These are phyloP conservation scores for Capronia americana DNA, from an alignment of 2,329 filamentous ascomycete species.

Conservation along the genomic window DNA sequence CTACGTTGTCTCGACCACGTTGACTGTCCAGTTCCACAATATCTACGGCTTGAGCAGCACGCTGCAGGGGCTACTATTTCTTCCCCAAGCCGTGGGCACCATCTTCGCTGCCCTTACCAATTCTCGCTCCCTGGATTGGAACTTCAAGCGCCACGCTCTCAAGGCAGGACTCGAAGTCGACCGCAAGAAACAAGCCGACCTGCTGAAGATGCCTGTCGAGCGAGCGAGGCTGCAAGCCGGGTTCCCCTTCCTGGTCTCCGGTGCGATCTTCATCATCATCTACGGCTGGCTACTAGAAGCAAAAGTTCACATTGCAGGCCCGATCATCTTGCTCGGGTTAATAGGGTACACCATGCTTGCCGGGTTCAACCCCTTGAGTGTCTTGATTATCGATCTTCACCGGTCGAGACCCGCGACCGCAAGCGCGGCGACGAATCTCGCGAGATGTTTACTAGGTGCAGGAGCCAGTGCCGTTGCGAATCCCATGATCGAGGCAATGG, in stretches of 20 bases:
- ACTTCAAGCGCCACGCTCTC: constrained; percentile 49
- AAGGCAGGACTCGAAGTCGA: constrained; percentile 43
- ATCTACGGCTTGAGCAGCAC: constrained; percentile 56
- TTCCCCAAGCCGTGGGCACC: constrained; percentile 39
- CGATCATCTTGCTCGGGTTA: constrained; percentile 38
- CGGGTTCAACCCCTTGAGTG: constrained; percentile 26
- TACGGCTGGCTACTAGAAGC: constrained; percentile 53
- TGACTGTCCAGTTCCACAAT: constrained; percentile 45
- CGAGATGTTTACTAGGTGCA: constrained; percentile 47
- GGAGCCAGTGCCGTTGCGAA: constrained; percentile 41
- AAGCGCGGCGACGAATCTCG: constrained; percentile 46
- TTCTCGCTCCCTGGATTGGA: constrained; percentile 45
- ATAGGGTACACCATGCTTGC: constrained; percentile 28
- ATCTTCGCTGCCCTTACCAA: constrained; percentile 38
- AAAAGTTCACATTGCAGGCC: constrained; percentile 44
- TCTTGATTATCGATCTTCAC: constrained; percentile 31
- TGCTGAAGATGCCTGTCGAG: constrained; percentile 53
- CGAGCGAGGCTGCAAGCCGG: constrained; percentile 49
- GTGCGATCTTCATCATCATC: constrained; percentile 44
- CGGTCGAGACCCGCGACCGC: constrained; percentile 42
- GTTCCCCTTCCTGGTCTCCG: constrained; percentile 50
- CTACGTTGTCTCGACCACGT: constrained; percentile 51
- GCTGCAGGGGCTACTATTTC: constrained; percentile 48
- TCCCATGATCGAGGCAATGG: constrained; percentile 35
- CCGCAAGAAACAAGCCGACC: constrained; percentile 22